A percentile compares a stretch with the other conserved stretches of the same genome.
phyloP scores from a whole-genome alignment of 352 stramenopile species.

The Globisporangium iwayamae region DNA sequence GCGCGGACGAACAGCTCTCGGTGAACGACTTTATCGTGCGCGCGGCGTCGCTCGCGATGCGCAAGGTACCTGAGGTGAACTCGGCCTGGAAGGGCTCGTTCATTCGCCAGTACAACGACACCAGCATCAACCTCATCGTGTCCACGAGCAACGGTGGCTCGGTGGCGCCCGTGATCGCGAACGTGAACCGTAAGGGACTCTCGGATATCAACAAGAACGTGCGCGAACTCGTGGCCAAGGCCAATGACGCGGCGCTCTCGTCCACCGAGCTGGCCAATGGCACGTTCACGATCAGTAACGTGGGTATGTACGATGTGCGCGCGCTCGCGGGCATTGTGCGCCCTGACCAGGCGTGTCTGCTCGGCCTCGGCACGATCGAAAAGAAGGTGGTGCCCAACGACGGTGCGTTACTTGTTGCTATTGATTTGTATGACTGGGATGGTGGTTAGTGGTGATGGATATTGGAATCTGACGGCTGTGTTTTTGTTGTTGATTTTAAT shows the following conservation, averaged over 20 bases:
- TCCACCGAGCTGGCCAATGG: conserved; percentile 68
- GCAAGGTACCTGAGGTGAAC: conserved; percentile 94
- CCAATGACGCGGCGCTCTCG: conserved; percentile 35
- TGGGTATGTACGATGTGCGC: conserved; percentile 97
- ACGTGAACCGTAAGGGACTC: conserved; percentile 89
- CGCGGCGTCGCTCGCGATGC: conserved; percentile 93
- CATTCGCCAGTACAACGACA: conserved; percentile 93
- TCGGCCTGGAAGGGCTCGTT: conserved; percentile 87
- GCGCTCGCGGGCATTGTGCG: conserved; percentile 93
- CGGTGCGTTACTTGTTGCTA: conserved; percentile 19
- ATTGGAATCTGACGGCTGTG: conserved; percentile 1
- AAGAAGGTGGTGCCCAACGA: conserved; percentile 94
- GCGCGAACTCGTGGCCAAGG: conserved; percentile 49
- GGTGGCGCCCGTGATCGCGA: conserved; percentile 96
- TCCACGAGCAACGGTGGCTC: conserved; percentile 67
- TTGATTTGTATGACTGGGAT: not conserved
- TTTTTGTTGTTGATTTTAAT: conserved; percentile 23
- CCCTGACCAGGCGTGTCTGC: conserved; percentile 89
- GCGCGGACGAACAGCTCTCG: conserved; percentile 91
- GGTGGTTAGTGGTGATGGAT: not conserved
- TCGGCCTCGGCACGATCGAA: conserved; percentile 93
- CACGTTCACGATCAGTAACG: conserved; percentile 96
- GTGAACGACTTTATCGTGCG: conserved; percentile 99
- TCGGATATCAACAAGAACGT: conserved; percentile 89
- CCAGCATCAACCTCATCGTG: conserved; percentile 93